Evolutionary conservation across 257 asterid species (phyloP), one percentile per base, ranked within the genome.

Genomic region (Forsythia suspensa): DNA sequence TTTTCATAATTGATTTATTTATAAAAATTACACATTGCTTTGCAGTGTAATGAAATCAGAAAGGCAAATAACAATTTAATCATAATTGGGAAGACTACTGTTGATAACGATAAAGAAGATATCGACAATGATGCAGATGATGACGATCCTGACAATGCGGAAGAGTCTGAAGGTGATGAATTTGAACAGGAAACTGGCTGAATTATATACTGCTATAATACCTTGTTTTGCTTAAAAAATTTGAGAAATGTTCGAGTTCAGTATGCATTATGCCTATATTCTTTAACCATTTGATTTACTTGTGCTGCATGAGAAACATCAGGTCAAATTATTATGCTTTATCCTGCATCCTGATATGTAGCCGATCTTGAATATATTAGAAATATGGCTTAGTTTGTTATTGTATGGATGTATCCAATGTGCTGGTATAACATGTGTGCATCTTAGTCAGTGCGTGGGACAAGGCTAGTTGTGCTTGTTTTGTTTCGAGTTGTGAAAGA

Each of bases 171-270:
- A 71, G 96, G 95, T 57, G 99, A 96, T 76, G 99, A 96, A 39
- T 96, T 96, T 74, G 98, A 96, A 80, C 99, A 96, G 85, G 98
- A 92, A 83, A 92, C 98, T 20, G 90, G 96, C 76, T 94, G 89
- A 91, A 41, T 61, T 29, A 29, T 29, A 29, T 1, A 29, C 34
- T 29, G 34, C 34, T 29, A 29, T 29, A 29, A 29, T 29, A 29
- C 34, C 1, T 29, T 0, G 34, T 29, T 1, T 29, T 29, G 34
- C 34, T 29, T 29, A 29, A 29, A 29, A 29, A 29, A 29, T 15
- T 15, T 48, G 59, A 48, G 59, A 48, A 48, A 48, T 48, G 59
- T 48, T 48, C 34, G 34, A 29, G 34, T 43, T 59, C 6, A 8
- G 67, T 8, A 8, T n/a, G 37, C 67, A 21, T 20, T 59, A 59